Base-by-base conservation (phyloP, 1,139 yeast species). In the Casaregolazyma suthepensis region DNA sequence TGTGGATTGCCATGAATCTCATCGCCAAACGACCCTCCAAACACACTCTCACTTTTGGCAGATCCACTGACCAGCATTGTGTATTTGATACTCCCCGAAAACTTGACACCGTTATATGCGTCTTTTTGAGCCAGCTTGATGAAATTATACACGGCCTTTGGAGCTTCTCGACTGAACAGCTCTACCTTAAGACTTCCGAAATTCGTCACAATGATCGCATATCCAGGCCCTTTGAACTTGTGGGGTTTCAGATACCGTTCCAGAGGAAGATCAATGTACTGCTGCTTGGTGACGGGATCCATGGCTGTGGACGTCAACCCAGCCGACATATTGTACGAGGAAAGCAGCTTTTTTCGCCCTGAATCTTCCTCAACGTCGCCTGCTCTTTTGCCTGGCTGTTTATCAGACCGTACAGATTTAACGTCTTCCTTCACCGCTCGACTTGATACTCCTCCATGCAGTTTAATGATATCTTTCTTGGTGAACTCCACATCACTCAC, bases 1-100 rank as follows among this genome's bases (percentile, higher is more conserved):
- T 82, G 80, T 64, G 78, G 69, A 65, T 89, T 87, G 79, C 87
- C 87, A 7, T 47, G 50, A n/a, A 65, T 61, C 56, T 78, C 82
- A 56, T 77, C 80, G 18, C 68, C 66, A 56, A 78, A 75, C n/a
- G 66, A 65, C 52, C 67, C 66, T 17, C 74, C 74, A 42, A 29
- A 46, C 17, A 46, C 35, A 12, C 45, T 35, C 3, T 81, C 77
- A 2, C 74, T 64, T 1, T 79, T 81, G 1, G 80, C 79, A 58
- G 77, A 81, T 1, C 82, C 82, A 1, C 80, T 77, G 61, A 78
- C 82, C 44, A 77, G 69, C 81, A 78, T 77, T 56, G 78, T 77
- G 47, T 71, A 69, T 54, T 74, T 71, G 45, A 78, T 73, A 43
- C 76, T 77, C 18, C 81, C 63, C 57, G 78, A 81, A 58, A 78